Percentiles rank a stretch among this genome's conserved stretches.
These are phyloP conservation scores for Phytophthora capsici DNA, from an alignment of 352 stramenopile species.

Conservation along the genomic window DNA sequence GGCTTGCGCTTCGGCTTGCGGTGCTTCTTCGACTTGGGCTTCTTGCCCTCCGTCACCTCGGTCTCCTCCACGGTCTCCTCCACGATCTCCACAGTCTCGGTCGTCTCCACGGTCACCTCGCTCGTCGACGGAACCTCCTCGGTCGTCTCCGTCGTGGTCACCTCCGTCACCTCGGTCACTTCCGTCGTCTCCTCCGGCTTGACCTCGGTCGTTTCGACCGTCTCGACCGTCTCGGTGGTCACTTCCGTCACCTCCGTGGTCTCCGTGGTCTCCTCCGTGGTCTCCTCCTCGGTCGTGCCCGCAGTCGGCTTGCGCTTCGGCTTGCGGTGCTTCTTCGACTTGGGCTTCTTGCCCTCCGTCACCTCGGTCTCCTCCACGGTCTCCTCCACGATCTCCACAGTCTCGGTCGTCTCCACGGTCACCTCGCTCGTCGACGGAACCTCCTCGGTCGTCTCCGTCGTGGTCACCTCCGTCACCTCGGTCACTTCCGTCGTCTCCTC, in stretches of 20 bases:
- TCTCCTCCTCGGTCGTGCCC: not conserved
- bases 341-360: not conserved
- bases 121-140: not conserved
- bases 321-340: not conserved
- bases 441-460: not conserved
- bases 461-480: constrained; percentile 1
- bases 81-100: not conserved
- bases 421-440: not conserved
- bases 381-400: constrained; percentile 7
- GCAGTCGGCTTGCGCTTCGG: not conserved
- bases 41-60: constrained; percentile 6
- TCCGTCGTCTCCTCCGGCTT: constrained; percentile 8
- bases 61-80: not conserved
- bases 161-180: constrained; percentile 10
- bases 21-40: constrained; percentile 1
- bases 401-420: constrained; percentile 6
- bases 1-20: constrained; percentile 1
- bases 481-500: constrained; percentile 12
- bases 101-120: not conserved
- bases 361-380: constrained; percentile 2
- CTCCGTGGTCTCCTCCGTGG: constrained; percentile 3
- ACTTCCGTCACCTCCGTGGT: not conserved
- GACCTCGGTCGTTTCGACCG: not conserved
- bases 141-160: constrained; percentile 5
- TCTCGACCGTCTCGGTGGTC: constrained; percentile 10